These are phyloP conservation scores for Jatropha podagrica DNA, from an alignment of 441 rosid species.

Conservation along the genomic window DNA sequence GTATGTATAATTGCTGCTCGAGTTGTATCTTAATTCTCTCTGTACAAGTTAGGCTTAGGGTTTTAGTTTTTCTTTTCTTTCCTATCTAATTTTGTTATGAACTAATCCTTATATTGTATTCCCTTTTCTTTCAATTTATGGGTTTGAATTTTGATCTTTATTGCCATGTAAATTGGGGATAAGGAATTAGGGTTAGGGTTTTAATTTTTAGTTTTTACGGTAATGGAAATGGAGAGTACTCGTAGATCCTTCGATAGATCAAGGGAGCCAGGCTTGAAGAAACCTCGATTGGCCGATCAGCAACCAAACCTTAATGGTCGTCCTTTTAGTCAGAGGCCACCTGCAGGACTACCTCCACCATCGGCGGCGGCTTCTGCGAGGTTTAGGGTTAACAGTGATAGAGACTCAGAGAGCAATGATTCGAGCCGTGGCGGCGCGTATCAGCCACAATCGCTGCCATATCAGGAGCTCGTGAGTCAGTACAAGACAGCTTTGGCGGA, in stretches of 20 bases:
- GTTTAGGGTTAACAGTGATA: conserved; percentile 37
- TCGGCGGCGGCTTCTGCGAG: conserved; percentile 28
- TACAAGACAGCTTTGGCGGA: conserved; percentile 87
- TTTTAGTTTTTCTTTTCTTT: not conserved
- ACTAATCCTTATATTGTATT: not conserved
- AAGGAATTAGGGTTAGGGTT: conserved; percentile 30
- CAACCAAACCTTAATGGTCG: conserved; percentile 40
- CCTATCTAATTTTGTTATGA: not conserved
- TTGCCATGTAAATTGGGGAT: conserved; percentile 23
- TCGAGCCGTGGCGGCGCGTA: conserved; percentile 53
- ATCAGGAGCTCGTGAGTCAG: conserved; percentile 88
- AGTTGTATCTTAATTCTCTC: not conserved
- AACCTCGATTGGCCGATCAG: conserved; percentile 55
- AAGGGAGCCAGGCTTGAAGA: conserved; percentile 69
- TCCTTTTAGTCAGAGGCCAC: conserved; percentile 34
- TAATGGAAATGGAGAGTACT: conserved; percentile 66
- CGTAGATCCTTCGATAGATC: conserved; percentile 87
- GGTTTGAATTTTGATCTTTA: conserved; percentile 3
- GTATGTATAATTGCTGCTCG: not conserved
- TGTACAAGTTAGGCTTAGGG: conserved; percentile 1
- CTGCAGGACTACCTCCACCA: conserved; percentile 33
- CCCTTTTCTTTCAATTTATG: not conserved
- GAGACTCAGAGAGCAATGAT: conserved; percentile 51
- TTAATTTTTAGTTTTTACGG: conserved; percentile 18
- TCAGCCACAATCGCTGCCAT: conserved; percentile 73